Conservation (phyloP, 1,284 basidiomycete genomes). For the Ceratobasidium sp. region DNA sequence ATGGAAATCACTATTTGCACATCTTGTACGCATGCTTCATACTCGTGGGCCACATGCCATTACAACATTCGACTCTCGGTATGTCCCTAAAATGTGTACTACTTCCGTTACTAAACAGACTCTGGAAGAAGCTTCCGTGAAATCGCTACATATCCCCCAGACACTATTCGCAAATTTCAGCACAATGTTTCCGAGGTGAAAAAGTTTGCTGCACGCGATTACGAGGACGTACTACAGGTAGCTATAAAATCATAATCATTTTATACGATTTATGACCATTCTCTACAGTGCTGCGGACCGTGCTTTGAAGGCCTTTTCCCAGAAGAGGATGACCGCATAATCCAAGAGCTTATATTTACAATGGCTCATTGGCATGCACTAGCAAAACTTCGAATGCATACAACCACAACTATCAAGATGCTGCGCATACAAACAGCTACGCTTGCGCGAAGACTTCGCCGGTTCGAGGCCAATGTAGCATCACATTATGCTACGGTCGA, state of each 20-base stretch:
- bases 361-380: conserved; percentile 57
- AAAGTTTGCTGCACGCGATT: conserved; percentile 49
- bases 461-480: conserved; percentile 52
- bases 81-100: too few species aligned
- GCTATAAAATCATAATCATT: not conserved
- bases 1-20: conserved; percentile 54
- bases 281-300: conserved; percentile 56
- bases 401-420: conserved; percentile 52
- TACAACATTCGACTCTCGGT: conserved; percentile 36
- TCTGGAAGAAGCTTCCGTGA: conserved; percentile 48
- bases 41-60: conserved; percentile 35
- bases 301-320: conserved; percentile 58
- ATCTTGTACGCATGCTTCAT: conserved; percentile 53
- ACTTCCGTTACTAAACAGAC: not conserved
- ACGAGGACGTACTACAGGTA: conserved; percentile 51
- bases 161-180: conserved; percentile 44
- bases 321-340: conserved; percentile 50
- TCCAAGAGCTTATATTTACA: conserved; percentile 54
- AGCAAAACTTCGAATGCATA: conserved; percentile 58
- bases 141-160: conserved; percentile 47
- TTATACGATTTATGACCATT: not conserved
- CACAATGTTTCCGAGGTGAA: conserved; percentile 49
- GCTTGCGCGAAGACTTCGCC: conserved; percentile 49
- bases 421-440: conserved; percentile 51
- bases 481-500: conserved; percentile 52